Conservation (phyloP, 345 rosid genomes). For the Syzygium grande region DNA sequence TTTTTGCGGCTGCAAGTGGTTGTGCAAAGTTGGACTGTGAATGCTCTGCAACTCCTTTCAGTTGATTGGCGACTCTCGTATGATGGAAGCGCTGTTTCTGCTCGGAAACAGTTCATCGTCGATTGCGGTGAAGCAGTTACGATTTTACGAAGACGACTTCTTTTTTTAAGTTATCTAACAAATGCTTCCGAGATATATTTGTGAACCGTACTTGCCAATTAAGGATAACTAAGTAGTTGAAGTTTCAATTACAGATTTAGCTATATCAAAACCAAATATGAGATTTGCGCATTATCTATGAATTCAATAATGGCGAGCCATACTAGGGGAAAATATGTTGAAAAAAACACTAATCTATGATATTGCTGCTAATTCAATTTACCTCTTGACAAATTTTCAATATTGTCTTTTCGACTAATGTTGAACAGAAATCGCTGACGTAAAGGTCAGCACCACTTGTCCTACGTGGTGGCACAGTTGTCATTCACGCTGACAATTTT, state of each 20-base stretch:
- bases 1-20: neutral
- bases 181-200: neutral
- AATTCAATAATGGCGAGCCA: neutral
- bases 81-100: neutral
- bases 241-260: neutral
- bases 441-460: too few relatives aligned
- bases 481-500: too few relatives aligned
- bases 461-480: too few relatives aligned
- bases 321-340: too few relatives aligned
- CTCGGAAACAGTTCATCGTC: neutral
- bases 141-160: neutral
- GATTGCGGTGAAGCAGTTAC: neutral
- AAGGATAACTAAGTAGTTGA: neutral
- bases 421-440: rapidly evolving
- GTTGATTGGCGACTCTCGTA: too few relatives aligned
- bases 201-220: neutral
- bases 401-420: too few relatives aligned
- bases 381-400: too few relatives aligned
- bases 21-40: neutral
- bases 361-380: rapidly evolving
- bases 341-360: too few relatives aligned
- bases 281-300: neutral
- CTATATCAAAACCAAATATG: neutral
- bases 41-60: neutral
- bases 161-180: neutral